phyloP scores from a whole-genome alignment of 2,329 filamentous ascomycete species.

The Nigrospora sphaerica region DNA sequence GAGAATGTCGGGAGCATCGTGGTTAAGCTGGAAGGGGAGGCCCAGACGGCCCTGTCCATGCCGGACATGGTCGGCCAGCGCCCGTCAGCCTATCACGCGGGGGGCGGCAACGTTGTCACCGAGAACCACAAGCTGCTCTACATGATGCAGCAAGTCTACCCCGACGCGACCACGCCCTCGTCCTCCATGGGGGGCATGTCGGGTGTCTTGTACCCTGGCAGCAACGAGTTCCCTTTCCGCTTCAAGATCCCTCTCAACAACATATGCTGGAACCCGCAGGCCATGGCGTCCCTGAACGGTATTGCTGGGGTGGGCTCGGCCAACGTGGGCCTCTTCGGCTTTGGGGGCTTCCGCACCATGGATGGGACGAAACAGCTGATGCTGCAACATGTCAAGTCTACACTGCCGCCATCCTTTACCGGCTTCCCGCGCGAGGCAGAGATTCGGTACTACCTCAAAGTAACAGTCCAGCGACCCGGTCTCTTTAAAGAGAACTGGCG shows the following conservation, averaged over 20 bases:
- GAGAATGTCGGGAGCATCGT: constrained; percentile 67
- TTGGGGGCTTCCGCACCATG: constrained; percentile 51
- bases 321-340: constrained; percentile 34
- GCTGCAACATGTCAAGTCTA: constrained; percentile 70
- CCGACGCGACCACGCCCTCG: constrained; percentile 39
- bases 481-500: constrained; percentile 89
- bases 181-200: constrained; percentile 30
- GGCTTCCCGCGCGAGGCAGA: constrained; percentile 83
- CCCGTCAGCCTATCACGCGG: constrained; percentile 23
- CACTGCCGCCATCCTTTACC: constrained; percentile 81
- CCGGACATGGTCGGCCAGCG: constrained; percentile 35
- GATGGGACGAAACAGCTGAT: constrained; percentile 56
- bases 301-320: constrained; percentile 42
- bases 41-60: constrained; percentile 55
- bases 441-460: constrained; percentile 91
- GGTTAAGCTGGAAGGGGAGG: constrained; percentile 80
- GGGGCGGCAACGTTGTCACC: neutral
- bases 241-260: constrained; percentile 79
- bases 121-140: neutral
- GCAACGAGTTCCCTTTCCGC: constrained; percentile 69
- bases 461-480: constrained; percentile 82
- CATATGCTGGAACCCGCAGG: constrained; percentile 49
- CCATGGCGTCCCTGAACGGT: constrained; percentile 47
- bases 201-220: constrained; percentile 58
- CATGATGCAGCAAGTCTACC: constrained; percentile 59